Evolutionary conservation across 192 early-diverging fungal genomes (phyloP).

Genomic region (Podochytrium sp.): DNA sequence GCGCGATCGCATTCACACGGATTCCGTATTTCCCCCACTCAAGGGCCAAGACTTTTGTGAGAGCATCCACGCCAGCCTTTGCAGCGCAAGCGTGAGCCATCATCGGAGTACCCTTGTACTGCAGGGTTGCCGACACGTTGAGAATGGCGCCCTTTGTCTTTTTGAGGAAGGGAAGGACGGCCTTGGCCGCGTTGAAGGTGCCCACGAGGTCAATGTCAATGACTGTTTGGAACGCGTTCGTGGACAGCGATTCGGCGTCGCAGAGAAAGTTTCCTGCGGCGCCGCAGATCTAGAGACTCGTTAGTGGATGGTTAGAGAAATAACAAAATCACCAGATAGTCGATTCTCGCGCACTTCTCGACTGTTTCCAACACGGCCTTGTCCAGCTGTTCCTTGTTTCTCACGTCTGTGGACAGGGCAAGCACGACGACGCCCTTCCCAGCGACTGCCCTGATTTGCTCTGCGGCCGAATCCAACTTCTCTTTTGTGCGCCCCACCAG

Average conservation of each 20-base stretch:
- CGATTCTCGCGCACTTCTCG: conserved; percentile 69
- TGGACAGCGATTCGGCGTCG: conserved; percentile 63
- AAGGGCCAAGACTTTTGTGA: conserved; percentile 51
- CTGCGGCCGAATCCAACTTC: conserved; percentile 62
- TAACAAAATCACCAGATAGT: conserved; percentile 51
- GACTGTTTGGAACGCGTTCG: conserved; percentile 70
- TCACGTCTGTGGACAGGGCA: conserved; percentile 66
- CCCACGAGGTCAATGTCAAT: conserved; percentile 65
- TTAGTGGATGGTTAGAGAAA: background rate
- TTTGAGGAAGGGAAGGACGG: conserved; percentile 70
- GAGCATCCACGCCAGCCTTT: conserved; percentile 60
- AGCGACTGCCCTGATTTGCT: conserved; percentile 2
- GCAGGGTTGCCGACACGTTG: conserved; percentile 73
- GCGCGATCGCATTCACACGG: conserved; percentile 71
- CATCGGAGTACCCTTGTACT: conserved; percentile 57
- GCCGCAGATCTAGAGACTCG: conserved; percentile 44
- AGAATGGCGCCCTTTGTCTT: conserved; percentile 65
- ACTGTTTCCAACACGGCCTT: conserved; percentile 60
- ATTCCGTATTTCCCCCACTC: conserved; percentile 75
- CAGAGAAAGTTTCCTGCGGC: conserved; percentile 80
- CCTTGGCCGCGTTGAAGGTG: conserved; percentile 78
- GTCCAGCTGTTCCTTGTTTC: conserved; percentile 61
- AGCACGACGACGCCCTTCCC: conserved; percentile 24
- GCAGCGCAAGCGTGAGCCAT: conserved; percentile 53
- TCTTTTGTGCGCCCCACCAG: conserved; percentile 67